phyloP scores from a whole-genome alignment of 768 basidiomycete genomes.

The Leucocoprinus sp. region DNA sequence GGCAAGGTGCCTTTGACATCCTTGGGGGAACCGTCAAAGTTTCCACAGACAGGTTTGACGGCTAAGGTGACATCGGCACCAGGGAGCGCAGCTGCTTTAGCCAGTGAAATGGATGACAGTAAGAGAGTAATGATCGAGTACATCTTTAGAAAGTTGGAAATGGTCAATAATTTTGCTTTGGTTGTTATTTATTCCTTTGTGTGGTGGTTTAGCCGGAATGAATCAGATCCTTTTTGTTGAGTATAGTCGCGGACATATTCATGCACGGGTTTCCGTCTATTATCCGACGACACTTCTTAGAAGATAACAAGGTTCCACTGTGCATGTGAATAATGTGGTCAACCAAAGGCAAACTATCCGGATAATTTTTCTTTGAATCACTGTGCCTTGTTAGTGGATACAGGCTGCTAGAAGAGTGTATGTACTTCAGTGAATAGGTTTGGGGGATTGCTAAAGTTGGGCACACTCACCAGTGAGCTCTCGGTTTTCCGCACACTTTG shows the following conservation, averaged over 20 bases:
- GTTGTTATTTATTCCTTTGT: background rate
- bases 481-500: too few species aligned
- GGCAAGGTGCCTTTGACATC: slow-evolving; percentile 36
- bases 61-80: slow-evolving; percentile 27
- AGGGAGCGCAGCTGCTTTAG: slow-evolving; percentile 17
- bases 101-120: slow-evolving; percentile 16
- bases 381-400: too few species aligned
- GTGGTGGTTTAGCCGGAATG: background rate
- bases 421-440: too few species aligned
- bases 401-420: too few species aligned
- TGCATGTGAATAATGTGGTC: background rate
- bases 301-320: background rate
- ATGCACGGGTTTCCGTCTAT: slow-evolving; percentile 14
- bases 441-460: too few species aligned
- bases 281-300: slow-evolving; percentile 11
- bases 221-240: too few species aligned
- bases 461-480: too few species aligned
- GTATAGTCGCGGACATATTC: background rate
- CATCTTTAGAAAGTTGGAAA: background rate
- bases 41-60: slow-evolving; percentile 38
- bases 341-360: background rate
- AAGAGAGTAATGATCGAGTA: slow-evolving; percentile 3
- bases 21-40: slow-evolving; percentile 25
- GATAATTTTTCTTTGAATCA: too few species aligned
- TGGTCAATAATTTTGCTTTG: background rate